These are phyloP conservation scores for Immersiella caudata DNA, from an alignment of 495 filamentous ascomycete genomes.

Conservation along the genomic window DNA sequence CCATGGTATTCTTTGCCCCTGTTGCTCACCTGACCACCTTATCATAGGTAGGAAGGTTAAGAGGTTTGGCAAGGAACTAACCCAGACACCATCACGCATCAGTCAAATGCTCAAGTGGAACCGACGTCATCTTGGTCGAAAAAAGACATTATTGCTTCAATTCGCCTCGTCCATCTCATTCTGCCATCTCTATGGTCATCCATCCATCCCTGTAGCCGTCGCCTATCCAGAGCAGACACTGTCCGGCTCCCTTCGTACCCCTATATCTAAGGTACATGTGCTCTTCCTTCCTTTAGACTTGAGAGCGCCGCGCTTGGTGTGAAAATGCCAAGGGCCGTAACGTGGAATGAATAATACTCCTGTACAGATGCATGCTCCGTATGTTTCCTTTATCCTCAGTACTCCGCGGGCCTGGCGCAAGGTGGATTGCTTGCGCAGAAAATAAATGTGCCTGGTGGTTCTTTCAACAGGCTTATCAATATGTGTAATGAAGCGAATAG, in stretches of 20 bases:
- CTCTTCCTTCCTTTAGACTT: neutral
- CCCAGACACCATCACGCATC: neutral
- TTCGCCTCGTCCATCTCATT: neutral
- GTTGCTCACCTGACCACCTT: neutral
- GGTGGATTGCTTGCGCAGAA: neutral
- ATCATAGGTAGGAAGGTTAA: no score
- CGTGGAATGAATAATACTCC: slow-evolving; percentile 15
- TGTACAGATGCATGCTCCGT: slow-evolving; percentile 14
- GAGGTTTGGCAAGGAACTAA: neutral
- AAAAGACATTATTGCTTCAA: slow-evolving; percentile 8
- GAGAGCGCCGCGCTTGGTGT: neutral
- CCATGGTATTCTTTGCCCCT: neutral
- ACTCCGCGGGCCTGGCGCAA: neutral
- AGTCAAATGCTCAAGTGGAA: neutral
- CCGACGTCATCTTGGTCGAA: neutral
- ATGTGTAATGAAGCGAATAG: slow-evolving; percentile 4
- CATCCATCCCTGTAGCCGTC: neutral
- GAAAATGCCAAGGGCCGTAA: neutral
- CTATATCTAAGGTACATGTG: neutral
- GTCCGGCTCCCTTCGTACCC: slow-evolving; percentile 2
- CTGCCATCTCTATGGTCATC: neutral
- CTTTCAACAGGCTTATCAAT: neutral
- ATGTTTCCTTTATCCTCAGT: neutral
- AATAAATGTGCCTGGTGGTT: neutral
- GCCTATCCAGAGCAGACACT: slow-evolving; percentile 3